Percentiles rank a stretch among this genome's conserved stretches.
These are phyloP conservation scores for Syzygium aqueum DNA, from an alignment of 345 rosid species.

Conservation along the genomic window DNA sequence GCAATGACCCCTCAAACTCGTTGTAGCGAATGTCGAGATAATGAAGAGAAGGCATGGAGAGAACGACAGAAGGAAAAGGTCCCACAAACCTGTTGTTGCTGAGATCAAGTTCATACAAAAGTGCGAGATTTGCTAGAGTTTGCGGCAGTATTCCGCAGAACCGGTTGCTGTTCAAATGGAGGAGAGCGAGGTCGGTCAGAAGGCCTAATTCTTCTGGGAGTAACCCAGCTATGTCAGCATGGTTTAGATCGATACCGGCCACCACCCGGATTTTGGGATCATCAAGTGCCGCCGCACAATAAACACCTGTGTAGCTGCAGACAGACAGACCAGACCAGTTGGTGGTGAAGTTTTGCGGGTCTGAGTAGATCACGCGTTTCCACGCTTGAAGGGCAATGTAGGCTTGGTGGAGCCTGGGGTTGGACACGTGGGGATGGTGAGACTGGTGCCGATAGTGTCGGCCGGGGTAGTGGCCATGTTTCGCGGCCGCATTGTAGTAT, in stretches of 20 bases:
- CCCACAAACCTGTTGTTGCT: slow-evolving; percentile 91
- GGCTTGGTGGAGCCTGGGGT: slow-evolving; percentile 59
- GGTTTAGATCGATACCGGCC: slow-evolving; percentile 71
- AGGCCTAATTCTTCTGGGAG: slow-evolving; percentile 73
- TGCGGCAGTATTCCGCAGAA: slow-evolving; percentile 81
- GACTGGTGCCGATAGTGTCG: slow-evolving; percentile 18
- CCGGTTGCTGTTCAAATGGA: slow-evolving; percentile 77
- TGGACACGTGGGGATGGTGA: slow-evolving; percentile 8
- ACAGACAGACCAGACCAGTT: slow-evolving; percentile 75
- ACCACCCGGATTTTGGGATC: slow-evolving; percentile 44
- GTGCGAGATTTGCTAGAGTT: slow-evolving; percentile 45
- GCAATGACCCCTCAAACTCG: slow-evolving; percentile 82
- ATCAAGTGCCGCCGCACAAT: slow-evolving; percentile 44
- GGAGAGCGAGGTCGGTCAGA: slow-evolving; percentile 59
- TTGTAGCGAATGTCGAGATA: slow-evolving; percentile 75
- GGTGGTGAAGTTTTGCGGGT: slow-evolving; percentile 63
- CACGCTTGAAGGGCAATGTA: slow-evolving; percentile 64
- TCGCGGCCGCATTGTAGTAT: slow-evolving; percentile 26
- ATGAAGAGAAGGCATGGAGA: slow-evolving; percentile 47
- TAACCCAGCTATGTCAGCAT: slow-evolving; percentile 66
- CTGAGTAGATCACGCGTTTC: slow-evolving; percentile 76
- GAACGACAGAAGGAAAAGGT: slow-evolving; percentile 60
- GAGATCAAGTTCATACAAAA: slow-evolving; percentile 74
- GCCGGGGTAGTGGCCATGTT: slow-evolving; percentile 29
- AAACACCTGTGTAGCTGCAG: slow-evolving; percentile 60